Evolutionary conservation across 2,329 filamentous ascomycete species (phyloP).

Genomic region (Trichoderma citrinoviride): DNA sequence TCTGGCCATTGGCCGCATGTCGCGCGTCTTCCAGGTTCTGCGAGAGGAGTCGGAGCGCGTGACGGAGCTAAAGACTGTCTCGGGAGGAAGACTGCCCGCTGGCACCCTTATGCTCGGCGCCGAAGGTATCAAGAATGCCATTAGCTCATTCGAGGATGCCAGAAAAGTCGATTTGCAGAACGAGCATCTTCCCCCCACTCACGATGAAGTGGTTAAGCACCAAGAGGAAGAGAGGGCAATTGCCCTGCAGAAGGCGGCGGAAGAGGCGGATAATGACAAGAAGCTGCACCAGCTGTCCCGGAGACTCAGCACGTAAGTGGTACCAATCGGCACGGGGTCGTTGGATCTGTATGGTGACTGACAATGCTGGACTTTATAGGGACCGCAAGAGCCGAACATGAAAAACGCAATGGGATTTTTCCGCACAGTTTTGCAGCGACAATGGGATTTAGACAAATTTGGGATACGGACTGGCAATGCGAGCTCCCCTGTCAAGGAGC

Average conservation of each 20-base stretch:
- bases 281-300: slow-evolving; percentile 83
- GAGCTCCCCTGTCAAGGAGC: slow-evolving; percentile 8
- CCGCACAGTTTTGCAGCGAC: slow-evolving; percentile 12
- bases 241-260: slow-evolving; percentile 79
- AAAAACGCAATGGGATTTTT: slow-evolving; percentile 1
- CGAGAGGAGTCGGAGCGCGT: slow-evolving; percentile 96
- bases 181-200: slow-evolving; percentile 85
- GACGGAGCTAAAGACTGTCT: slow-evolving; percentile 95
- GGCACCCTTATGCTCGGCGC: slow-evolving; percentile 97
- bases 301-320: slow-evolving; percentile 84
- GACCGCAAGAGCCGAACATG: slow-evolving; percentile 33
- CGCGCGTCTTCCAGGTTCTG: slow-evolving; percentile 95
- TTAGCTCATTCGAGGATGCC: slow-evolving; percentile 94
- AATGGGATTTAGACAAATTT: slow-evolving; percentile 16
- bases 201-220: slow-evolving; percentile 84
- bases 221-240: slow-evolving; percentile 77
- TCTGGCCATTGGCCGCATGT: slow-evolving; percentile 90
- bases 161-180: slow-evolving; percentile 97
- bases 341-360: slow-evolving; percentile 1
- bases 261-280: slow-evolving; percentile 89
- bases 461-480: slow-evolving; percentile 16
- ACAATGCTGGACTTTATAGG: slow-evolving; percentile 22
- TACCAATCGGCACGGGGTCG: background rate
- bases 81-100: slow-evolving; percentile 85
- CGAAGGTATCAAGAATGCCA: slow-evolving; percentile 98